Conservation (phyloP, 2,329 filamentous ascomycete species). For the Fusarium denticulatum region DNA sequence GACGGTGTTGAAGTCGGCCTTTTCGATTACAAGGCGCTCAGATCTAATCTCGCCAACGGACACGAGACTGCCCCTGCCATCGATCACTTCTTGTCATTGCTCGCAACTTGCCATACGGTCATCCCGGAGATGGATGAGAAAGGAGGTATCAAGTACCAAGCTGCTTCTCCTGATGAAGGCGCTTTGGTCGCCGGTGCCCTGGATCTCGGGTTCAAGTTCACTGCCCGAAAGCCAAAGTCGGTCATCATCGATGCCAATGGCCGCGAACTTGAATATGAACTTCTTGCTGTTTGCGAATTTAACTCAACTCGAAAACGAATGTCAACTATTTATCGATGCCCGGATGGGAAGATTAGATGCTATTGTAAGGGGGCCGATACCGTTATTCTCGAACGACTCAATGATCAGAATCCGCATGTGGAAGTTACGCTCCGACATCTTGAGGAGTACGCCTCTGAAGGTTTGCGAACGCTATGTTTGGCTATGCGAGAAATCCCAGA, state of each 20-base stretch:
- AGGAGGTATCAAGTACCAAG: conserved; percentile 94
- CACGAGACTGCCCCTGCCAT: conserved; percentile 63
- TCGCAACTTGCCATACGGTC: conserved; percentile 94
- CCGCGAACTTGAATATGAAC: conserved; percentile 81
- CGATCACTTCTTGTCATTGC: conserved; percentile 85
- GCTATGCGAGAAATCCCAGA: conserved; percentile 94
- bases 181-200: conserved; percentile 95
- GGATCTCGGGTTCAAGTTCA: conserved; percentile 86
- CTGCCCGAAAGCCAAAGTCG: conserved; percentile 86
- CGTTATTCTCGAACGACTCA: conserved; percentile 91
- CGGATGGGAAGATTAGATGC: conserved; percentile 91
- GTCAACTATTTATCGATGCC: conserved; percentile 96
- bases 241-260: conserved; percentile 85
- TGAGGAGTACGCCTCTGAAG: conserved; percentile 98
- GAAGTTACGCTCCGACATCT: conserved; percentile 92
- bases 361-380: conserved; percentile 99
- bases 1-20: conserved; percentile 83
- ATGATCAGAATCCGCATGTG: conserved; percentile 83
- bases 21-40: conserved; percentile 82
- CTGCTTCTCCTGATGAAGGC: conserved; percentile 95
- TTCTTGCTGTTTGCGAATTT: conserved; percentile 98
- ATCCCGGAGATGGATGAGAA: conserved; percentile 90
- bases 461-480: conserved; percentile 91
- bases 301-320: conserved; percentile 94
- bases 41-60: conserved; percentile 70